Conservation (phyloP, 805 yeast species). For the Wickerhamiella lipophila region DNA sequence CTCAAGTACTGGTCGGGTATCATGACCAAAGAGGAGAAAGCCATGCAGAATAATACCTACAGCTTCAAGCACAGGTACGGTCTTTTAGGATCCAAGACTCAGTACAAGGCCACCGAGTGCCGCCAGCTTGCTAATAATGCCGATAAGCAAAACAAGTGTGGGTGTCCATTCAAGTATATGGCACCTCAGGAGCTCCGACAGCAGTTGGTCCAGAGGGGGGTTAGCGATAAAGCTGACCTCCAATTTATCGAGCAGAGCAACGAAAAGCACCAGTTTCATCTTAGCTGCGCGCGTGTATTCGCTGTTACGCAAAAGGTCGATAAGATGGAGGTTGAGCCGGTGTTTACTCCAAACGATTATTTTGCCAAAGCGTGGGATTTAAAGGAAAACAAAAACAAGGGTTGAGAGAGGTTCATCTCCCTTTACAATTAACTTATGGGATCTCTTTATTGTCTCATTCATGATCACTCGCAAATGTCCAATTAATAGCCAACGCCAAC, state of each 20-base stretch:
- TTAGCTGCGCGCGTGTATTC: slow-evolving; percentile 82
- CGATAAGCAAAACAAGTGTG: slow-evolving; percentile 57
- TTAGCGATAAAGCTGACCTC: slow-evolving; percentile 43
- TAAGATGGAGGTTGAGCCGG: slow-evolving; percentile 35
- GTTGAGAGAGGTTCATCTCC: no score
- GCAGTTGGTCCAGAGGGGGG: slow-evolving; percentile 51
- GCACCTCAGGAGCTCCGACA: slow-evolving; percentile 47
- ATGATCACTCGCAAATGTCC: no score
- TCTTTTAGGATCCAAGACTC: slow-evolving; percentile 75
- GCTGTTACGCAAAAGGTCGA: slow-evolving; percentile 45
- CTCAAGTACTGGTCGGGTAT: slow-evolving; percentile 68
- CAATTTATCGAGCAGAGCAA: slow-evolving; percentile 55
- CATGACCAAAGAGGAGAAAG: slow-evolving; percentile 50
- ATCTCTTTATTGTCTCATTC: no score
- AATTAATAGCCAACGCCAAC: no score
- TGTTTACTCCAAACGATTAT: slow-evolving; percentile 79
- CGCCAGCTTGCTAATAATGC: slow-evolving; percentile 62
- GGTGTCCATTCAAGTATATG: slow-evolving; percentile 83
- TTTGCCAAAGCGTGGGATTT: slow-evolving; percentile 28
- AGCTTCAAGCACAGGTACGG: slow-evolving; percentile 85
- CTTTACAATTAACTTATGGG: no score
- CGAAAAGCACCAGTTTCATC: slow-evolving; percentile 56
- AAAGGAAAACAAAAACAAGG: not conserved
- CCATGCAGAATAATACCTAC: slow-evolving; percentile 75
- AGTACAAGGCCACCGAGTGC: slow-evolving; percentile 80